These are phyloP conservation scores for Venturia aucupariae DNA, from an alignment of 2,329 filamentous ascomycete genomes.

Conservation along the genomic window DNA sequence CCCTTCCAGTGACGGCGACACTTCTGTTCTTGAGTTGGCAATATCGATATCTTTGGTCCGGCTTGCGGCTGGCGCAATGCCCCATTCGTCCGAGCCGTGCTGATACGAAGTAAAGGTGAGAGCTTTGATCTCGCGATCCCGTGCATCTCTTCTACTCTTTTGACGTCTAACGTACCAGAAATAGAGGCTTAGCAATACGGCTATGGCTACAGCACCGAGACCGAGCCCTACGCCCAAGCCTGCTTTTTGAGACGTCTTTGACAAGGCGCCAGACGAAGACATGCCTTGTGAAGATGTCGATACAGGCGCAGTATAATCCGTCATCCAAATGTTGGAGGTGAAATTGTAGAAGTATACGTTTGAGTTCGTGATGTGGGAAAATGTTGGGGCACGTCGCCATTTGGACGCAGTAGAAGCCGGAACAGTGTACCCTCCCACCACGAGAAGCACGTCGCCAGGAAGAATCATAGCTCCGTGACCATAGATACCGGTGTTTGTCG, in stretches of 20 bases:
- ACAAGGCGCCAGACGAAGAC: constrained; percentile 26
- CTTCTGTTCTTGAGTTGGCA: not conserved
- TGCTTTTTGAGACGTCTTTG: constrained; percentile 36
- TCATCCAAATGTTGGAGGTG: constrained; percentile 50
- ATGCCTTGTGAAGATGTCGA: constrained; percentile 10
- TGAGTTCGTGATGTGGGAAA: constrained; percentile 30
- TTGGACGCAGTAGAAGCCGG: constrained; percentile 27
- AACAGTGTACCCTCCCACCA: constrained; percentile 50
- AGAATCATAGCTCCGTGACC: constrained; percentile 55
- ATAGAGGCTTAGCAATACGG: constrained; percentile 32
- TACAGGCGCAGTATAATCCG: constrained; percentile 45
- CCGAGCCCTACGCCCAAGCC: constrained; percentile 38
- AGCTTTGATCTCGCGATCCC: constrained; percentile 47
- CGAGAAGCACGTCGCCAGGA: constrained; percentile 52
- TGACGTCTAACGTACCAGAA: constrained; percentile 37
- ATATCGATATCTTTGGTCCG: not conserved
- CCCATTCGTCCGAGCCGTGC: constrained; percentile 10
- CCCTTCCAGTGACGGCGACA: not conserved
- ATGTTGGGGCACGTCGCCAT: constrained; percentile 20
- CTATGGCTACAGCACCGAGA: constrained; percentile 34
- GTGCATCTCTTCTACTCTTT: constrained; percentile 30
- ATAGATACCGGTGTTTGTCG: constrained; percentile 43
- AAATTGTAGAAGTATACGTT: constrained; percentile 51
- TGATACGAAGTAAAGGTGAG: constrained; percentile 43
- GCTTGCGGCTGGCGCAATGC: not conserved